These are phyloP conservation scores for Globisporangium barbulae DNA, from an alignment of 352 stramenopile genomes.

Conservation along the genomic window DNA sequence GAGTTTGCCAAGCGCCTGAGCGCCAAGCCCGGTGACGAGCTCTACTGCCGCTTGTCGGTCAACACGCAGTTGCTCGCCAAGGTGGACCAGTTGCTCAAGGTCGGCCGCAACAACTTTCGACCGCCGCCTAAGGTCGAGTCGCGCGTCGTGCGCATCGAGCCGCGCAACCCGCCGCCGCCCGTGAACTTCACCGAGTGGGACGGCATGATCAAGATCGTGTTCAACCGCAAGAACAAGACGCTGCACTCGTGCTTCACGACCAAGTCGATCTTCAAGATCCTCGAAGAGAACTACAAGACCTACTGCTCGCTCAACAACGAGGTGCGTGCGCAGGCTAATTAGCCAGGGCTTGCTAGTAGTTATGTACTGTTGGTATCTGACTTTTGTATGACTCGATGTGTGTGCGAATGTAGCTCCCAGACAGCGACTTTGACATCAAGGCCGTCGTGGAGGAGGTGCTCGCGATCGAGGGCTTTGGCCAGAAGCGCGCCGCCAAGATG, in stretches of 20 bases:
- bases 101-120: conserved; percentile 99
- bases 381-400: no score
- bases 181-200: conserved; percentile 99
- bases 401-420: no score
- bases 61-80: conserved; percentile 99
- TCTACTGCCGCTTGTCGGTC: conserved; percentile 98
- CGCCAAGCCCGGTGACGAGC: conserved; percentile 94
- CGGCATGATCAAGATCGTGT: conserved; percentile 98
- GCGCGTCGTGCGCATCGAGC: conserved; percentile 96
- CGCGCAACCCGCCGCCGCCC: conserved; percentile 96
- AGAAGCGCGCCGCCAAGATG: conserved; percentile 81
- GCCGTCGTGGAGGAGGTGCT: no score
- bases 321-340: conserved; percentile 6
- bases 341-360: no score
- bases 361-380: no score
- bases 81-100: conserved; percentile 98
- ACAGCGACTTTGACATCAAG: no score
- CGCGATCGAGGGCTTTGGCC: conserved; percentile 14
- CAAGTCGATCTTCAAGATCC: conserved; percentile 94
- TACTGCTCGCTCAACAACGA: conserved; percentile 92
- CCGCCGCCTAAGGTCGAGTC: conserved; percentile 97
- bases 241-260: conserved; percentile 95
- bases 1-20: conserved; percentile 99
- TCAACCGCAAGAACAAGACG: conserved; percentile 99
- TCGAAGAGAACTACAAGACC: conserved; percentile 97